phyloP scores from a whole-genome alignment of 2,329 filamentous ascomycete species.

The Scytalidium lignicola region DNA sequence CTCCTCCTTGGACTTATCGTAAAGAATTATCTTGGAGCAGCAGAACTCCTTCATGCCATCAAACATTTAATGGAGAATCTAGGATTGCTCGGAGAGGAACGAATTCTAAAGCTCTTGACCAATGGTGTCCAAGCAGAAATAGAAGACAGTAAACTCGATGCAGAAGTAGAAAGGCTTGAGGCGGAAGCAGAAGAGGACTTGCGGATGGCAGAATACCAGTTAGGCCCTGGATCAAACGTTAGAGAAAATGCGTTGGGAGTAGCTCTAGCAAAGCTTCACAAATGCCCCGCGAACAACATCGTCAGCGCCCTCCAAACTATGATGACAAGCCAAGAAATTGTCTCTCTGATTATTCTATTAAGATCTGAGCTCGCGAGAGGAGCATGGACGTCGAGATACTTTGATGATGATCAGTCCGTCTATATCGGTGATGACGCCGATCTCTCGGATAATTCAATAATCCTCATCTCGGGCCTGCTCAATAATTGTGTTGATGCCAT shows the following conservation, averaged over 20 bases:
- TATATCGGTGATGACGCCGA: conserved; percentile 39
- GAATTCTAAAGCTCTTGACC: conserved; percentile 20
- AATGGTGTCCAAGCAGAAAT: conserved; percentile 14
- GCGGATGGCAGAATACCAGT: conserved; percentile 60
- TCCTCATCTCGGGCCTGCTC: conserved; percentile 66
- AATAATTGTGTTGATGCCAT: conserved; percentile 72
- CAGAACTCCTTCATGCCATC: conserved; percentile 63
- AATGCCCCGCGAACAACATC: conserved; percentile 55
- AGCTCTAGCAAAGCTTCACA: conserved; percentile 65
- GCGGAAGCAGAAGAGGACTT: conserved; percentile 61
- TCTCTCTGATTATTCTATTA: conserved; percentile 67
- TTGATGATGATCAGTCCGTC: conserved; percentile 51
- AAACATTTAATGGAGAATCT: conserved; percentile 65
- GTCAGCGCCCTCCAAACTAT: conserved; percentile 58
- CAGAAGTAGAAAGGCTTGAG: conserved; percentile 45
- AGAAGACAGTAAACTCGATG: conserved; percentile 20
- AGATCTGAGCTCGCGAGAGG: conserved; percentile 69
- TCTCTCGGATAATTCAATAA: conserved; percentile 63
- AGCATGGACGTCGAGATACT: conserved; percentile 69
- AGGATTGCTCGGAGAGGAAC: conserved; percentile 39
- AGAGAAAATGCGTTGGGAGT: conserved; percentile 61
- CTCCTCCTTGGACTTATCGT: conserved; percentile 62
- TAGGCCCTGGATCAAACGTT: conserved; percentile 58
- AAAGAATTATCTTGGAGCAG: conserved; percentile 58
- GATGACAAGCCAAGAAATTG: conserved; percentile 61